phyloP scores from a whole-genome alignment of 2,329 filamentous ascomycete genomes.

The Alternaria triticina region DNA sequence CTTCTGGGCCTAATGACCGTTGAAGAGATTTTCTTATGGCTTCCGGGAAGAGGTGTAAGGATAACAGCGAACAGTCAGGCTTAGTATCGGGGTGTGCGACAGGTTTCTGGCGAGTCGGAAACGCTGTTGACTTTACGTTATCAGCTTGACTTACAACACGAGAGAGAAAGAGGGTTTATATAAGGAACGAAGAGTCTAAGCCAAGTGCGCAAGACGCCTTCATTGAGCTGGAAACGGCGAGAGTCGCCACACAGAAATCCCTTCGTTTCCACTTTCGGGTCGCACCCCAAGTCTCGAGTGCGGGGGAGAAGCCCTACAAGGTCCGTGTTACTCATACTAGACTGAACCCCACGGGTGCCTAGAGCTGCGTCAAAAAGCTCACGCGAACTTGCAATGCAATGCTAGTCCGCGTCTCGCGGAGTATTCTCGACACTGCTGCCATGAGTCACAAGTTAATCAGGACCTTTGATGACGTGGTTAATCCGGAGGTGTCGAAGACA shows the following conservation, averaged over 20 bases:
- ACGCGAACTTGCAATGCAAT: not conserved
- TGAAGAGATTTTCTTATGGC: not conserved
- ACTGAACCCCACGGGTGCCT: not conserved
- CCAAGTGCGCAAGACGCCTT: not conserved
- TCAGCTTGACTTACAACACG: not conserved
- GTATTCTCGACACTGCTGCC: not conserved
- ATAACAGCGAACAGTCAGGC: not conserved
- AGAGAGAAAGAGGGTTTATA: not conserved
- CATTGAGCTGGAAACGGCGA: not conserved
- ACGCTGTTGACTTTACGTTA: not conserved
- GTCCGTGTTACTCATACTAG: not conserved
- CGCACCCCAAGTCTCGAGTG: not conserved
- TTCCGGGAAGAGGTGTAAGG: not conserved
- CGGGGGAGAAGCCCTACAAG: not conserved
- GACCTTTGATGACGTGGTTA: not conserved
- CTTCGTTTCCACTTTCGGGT: not conserved
- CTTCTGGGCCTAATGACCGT: not conserved
- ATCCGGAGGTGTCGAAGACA: not conserved
- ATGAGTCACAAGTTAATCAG: not conserved
- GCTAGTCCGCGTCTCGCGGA: not conserved
- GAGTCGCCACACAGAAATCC: not conserved
- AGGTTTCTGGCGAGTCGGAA: not conserved
- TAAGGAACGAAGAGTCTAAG: not conserved
- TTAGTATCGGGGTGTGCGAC: not conserved
- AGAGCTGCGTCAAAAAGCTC: not conserved